These are phyloP conservation scores for Raphidocelis subcapitata DNA, from an alignment of 139 green algal species.

Conservation along the genomic window DNA sequence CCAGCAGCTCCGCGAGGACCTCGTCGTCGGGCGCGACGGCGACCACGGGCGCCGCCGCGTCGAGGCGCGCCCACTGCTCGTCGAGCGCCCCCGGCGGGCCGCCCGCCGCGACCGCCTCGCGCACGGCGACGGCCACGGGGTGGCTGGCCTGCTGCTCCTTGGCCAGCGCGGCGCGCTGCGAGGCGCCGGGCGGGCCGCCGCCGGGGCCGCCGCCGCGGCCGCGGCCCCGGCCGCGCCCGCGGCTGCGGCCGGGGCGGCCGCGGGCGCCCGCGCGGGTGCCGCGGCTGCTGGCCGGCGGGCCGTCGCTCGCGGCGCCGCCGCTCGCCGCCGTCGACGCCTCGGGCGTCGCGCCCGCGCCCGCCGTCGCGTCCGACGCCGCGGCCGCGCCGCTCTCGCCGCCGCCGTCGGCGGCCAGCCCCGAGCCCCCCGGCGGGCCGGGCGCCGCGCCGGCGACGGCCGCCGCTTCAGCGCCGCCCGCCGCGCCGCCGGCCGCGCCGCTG, in stretches of 20 bases:
- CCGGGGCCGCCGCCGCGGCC: background rate
- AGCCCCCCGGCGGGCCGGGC: too few species aligned
- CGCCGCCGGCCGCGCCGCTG: background rate
- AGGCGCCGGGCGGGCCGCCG: background rate
- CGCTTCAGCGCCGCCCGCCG: too few species aligned
- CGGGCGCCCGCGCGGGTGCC: background rate
- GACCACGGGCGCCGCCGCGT: slow-evolving; percentile 46
- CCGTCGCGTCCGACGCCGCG: background rate
- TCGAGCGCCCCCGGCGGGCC: slow-evolving; percentile 41
- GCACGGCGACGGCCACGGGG: background rate
- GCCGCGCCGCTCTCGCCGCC: background rate
- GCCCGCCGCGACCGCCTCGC: slow-evolving; percentile 6
- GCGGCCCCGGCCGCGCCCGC: background rate
- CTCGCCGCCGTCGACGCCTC: background rate
- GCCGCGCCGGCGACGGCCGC: too few species aligned
- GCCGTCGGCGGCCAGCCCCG: background rate
- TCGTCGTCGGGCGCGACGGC: slow-evolving; percentile 81
- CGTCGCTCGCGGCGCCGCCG: background rate
- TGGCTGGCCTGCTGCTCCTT: background rate
- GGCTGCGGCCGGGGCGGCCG: background rate
- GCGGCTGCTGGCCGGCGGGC: background rate
- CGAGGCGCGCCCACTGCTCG: slow-evolving; percentile 56
- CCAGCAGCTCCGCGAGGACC: slow-evolving; percentile 75
- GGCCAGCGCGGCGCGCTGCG: background rate
- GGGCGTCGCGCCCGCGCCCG: background rate